Conservation (phyloP, 1,139 yeast genomes). For the Scheffersomyces titani region DNA sequence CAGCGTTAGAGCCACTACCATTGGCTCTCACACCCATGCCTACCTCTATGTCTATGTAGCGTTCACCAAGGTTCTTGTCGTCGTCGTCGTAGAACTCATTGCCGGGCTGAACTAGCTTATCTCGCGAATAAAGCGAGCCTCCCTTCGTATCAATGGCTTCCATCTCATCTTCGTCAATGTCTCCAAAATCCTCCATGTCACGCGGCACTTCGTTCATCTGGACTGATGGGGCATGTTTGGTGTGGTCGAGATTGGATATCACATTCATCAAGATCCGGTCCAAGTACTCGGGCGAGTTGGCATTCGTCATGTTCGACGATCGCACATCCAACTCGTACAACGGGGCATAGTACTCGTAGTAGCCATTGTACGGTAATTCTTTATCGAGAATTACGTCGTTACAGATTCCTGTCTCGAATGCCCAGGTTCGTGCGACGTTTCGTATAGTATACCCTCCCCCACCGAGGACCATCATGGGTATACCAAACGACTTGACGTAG, state of each 20-base stretch:
- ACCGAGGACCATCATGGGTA: conserved; percentile 90
- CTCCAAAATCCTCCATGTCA: conserved; percentile 79
- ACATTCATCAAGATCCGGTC: conserved; percentile 82
- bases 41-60: conserved; percentile 18
- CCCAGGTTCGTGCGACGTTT: conserved; percentile 95
- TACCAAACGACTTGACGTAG: conserved; percentile 80
- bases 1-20: not conserved
- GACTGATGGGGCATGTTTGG: conserved; percentile 93
- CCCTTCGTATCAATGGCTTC: conserved; percentile 86
- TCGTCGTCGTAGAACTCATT: conserved; percentile 69
- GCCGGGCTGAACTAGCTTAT: conserved; percentile 62
- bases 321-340: conserved; percentile 91
- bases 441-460: conserved; percentile 99
- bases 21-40: not conserved
- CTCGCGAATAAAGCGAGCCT: conserved; percentile 84
- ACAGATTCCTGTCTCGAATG: conserved; percentile 87
- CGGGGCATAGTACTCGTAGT: conserved; percentile 96
- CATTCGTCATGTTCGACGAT: conserved; percentile 95
- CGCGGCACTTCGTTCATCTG: conserved; percentile 89
- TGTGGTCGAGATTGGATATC: conserved; percentile 74
- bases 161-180: conserved; percentile 72
- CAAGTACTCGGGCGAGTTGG: conserved; percentile 89
- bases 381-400: conserved; percentile 75
- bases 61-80: conserved; percentile 48
- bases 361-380: conserved; percentile 92